Base-by-base conservation (phyloP, 2,329 filamentous ascomycete species). In the Bipolaris zeicola region DNA sequence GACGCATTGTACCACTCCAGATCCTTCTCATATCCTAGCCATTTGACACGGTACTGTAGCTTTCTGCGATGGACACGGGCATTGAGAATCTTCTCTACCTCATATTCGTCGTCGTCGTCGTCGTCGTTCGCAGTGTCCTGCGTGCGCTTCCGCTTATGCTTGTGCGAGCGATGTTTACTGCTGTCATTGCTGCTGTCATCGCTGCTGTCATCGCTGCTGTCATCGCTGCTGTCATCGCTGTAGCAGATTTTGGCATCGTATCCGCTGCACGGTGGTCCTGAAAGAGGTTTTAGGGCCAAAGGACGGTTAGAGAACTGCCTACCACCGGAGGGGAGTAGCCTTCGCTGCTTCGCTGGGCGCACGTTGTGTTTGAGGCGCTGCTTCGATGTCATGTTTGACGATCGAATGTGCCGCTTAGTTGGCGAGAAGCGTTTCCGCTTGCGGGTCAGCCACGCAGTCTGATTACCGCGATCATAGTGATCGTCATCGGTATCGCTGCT, bases 381-480 rank as follows among this genome's bases (percentile, higher is more conserved):
- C 50, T 39, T 52, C n/a, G 33, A 52, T 28, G 14, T 44, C 11
- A 1, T 20, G 31, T 45, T 45, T 16, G 31, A 51, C 31, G 6
- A 34, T 51, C 3, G 48, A 34, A 26, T 52, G 36, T 31, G 18
- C 43, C 8, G 22, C 43, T 46, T 52, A 13, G 50, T n/a, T 47
- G 36, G 42, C 43, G 20, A 13, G 28, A 31, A 52, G 50, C 43
- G 50, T 42, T 52, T 38, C 31, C 52, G 52, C 52, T 61, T 61
- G 52, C 44, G 55, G 34, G n/a, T 51, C 37, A 36, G 57, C 44
- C 22, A 50, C 47, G 52, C 26, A 46, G 28, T 57, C 28, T 56
- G 31, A 43, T 54, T 51, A 39, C 36, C 34, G 44, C 26, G n/a
- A 37, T 55, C 36, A 37, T 49, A 26, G 18, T 55, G 28, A 41